Evolutionary conservation across 2,329 filamentous ascomycete genomes (phyloP), one percentile per base, ranked within the genome.

Genomic region (Triangularia setosa): DNA sequence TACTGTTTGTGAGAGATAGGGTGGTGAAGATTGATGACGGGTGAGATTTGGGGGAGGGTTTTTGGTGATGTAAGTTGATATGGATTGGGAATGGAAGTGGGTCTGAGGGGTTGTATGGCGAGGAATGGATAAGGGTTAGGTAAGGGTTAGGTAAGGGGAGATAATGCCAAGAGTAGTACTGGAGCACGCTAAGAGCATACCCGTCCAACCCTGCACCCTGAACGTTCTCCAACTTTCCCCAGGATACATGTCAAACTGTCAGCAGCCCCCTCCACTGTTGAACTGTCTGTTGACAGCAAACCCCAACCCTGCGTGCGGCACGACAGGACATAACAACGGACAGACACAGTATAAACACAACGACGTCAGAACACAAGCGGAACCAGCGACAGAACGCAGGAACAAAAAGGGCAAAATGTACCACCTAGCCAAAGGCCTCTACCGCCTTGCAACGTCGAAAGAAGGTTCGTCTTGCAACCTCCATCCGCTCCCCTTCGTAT

Each of bases 401-500:
- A 28, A 16, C 7, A 18, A 12, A 28, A 25, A 14, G 12, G 12
- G 68, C 61, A 69, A 80, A 23, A 73, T 73, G 71, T 73, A 72
- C 56, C 71, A 98, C 80, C 88, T 99, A 72, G 89, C 92, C 74
- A 97, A 97, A 78, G 93, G 92, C 65, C 84, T 99, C 64, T 99
- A 98, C 79, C 87, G 95, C 73, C 92, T 97, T 76, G 94, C 92
- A 64, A 98, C 94, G 18, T 96, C 92, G 79, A 98, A 97, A 86
- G 93, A 98, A 86, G 92, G 93, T 92, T 64, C 60, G 61, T 44
- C n/a, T 28, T 52, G 48, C 21, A n/a, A 53, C 58, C 25, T 18
- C 40, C 3, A 18, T n/a, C 24, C 23, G 14, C 18, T 44, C 14
- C 27, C 35, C 52, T 9, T 30, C 21, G 24, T 18, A 9, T 44